Evolutionary conservation across 2,329 filamentous ascomycete genomes (phyloP), one percentile per base, ranked within the genome.

Genomic region (Colletotrichum cordylinicola): DNA sequence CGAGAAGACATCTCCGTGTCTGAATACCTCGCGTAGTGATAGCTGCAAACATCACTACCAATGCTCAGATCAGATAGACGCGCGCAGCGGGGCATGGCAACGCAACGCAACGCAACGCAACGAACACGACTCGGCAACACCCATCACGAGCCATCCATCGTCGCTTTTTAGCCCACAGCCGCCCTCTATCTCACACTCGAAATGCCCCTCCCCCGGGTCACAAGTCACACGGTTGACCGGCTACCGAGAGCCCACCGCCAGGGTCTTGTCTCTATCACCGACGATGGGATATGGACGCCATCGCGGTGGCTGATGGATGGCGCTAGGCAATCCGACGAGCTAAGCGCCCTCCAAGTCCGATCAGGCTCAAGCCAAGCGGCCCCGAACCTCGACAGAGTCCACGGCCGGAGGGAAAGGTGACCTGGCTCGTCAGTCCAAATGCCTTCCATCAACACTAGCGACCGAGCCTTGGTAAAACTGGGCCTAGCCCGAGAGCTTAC

Each of bases 401-500:
- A 67, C 62, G 55, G n/a, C 52, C 66, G 35, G 58, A 62, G 27
- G 18, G 21, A 69, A 69, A 67, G 29, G 29, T 56, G 43, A 67
- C 8, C 65, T 56, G 65, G n/a, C 43, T 52, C 56, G 72, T 62
- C 61, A 64, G 39, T 70, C 58, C 27, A 62, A 72, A 75, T 75
- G 72, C 69, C 68, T 70, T 58, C 66, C 29, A n/a, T 65, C 31
- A 62, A 55, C 29, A 72, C 69, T 75, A 75, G 69, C 69, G 10
- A 75, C 29, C 18, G n/a, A 24, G 37, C 64, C 69, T 75, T 75
- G 69, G 56, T 35, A 64, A 35, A 72, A 64, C 62, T 29, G 73
- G 69, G 69, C 69, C 73, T 75, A 67, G 73, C 33, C 58, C 39
- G 16, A 39, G 56, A 43, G 66, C 69, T 75, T 75, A 75, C 73